Evolutionary conservation across 495 filamentous ascomycete genomes (phyloP), one percentile per base, ranked within the genome.

Genomic region (Tuber melanosporum): DNA sequence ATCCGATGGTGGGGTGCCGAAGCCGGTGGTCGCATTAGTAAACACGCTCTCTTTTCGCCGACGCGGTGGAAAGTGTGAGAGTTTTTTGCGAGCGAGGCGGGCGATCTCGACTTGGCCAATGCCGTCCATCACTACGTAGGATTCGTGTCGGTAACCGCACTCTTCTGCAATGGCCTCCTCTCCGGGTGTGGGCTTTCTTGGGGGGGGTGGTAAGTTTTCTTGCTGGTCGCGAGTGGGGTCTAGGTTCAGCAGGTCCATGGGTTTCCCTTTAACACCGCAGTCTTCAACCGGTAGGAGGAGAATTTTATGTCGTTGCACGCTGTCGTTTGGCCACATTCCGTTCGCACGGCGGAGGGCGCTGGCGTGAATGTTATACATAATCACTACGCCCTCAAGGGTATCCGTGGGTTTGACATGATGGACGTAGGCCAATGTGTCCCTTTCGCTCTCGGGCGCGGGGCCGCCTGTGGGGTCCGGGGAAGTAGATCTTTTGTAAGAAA

Each of bases 61-160:
- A 2, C 93, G 89, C 20, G 93, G 93, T 1, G 95, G 95, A 82
- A 98, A 98, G 85, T 94, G 97, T 43, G 95, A 95, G 36, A 98
- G 86, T 5, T 91, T 88, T 84, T 91, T 90, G 72, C 93, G 90
- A 41, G 93, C 89, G 62, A 99, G 89, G 46, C 95, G 90, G 8
- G 91, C 95, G 62, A 99, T 96, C 83, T 98, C 92, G 70, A 95
- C 91, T 3, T 46, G 90, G 87, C 71, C 85, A 84, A 80, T 90
- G 87, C 69, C 86, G 84, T 46, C 90, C 86, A 26, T 86, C 82
- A 66, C 49, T 70, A 47, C 72, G 46, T 78, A 76, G 41, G 77
- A 76, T 71, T 82, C 76, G 44, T 82, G 80, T 52, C 66, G 77
- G 74, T 80, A 72, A 73, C 79, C 72, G 73, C 75, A 57, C 45